Evolutionary conservation across 1,139 yeast genomes (phyloP).

Genomic region (Lodderomyces margitis): DNA sequence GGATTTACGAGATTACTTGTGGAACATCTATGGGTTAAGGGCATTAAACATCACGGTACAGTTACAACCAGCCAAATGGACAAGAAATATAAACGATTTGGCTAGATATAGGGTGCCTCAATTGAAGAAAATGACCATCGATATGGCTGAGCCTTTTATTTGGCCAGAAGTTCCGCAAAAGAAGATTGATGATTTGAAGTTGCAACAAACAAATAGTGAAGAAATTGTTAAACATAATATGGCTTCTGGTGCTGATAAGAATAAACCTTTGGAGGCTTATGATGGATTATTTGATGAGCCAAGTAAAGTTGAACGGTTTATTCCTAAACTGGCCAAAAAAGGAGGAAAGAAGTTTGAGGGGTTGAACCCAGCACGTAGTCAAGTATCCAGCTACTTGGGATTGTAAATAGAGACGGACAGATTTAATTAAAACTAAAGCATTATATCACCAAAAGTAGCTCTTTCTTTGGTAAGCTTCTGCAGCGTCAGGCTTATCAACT

Average conservation of each 20-base stretch:
- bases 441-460: conserved; percentile 13
- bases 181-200: conserved; percentile 23
- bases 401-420: conserved; percentile 10
- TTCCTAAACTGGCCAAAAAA: conserved; percentile 49
- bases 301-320: conserved; percentile 67
- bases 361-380: conserved; percentile 17
- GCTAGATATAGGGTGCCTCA: conserved; percentile 81
- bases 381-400: conserved; percentile 29
- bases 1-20: conserved; percentile 87
- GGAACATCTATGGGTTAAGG: conserved; percentile 82
- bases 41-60: conserved; percentile 88
- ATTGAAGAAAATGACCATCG: conserved; percentile 90
- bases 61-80: conserved; percentile 70
- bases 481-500: conserved; percentile 32
- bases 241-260: conserved; percentile 62
- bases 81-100: conserved; percentile 56
- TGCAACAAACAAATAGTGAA: conserved; percentile 26
- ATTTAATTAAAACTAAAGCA: not conserved
- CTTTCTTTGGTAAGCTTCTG: conserved; percentile 16
- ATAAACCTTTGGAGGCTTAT: conserved; percentile 68
- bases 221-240: conserved; percentile 13
- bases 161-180: conserved; percentile 73
- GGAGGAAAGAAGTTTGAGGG: conserved; percentile 22
- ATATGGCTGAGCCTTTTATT: conserved; percentile 87
- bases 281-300: conserved; percentile 77